Percentiles rank a stretch among this genome's conserved stretches.
phyloP scores from a whole-genome alignment of 208 protist genomes.

The Leishmania tropica region DNA sequence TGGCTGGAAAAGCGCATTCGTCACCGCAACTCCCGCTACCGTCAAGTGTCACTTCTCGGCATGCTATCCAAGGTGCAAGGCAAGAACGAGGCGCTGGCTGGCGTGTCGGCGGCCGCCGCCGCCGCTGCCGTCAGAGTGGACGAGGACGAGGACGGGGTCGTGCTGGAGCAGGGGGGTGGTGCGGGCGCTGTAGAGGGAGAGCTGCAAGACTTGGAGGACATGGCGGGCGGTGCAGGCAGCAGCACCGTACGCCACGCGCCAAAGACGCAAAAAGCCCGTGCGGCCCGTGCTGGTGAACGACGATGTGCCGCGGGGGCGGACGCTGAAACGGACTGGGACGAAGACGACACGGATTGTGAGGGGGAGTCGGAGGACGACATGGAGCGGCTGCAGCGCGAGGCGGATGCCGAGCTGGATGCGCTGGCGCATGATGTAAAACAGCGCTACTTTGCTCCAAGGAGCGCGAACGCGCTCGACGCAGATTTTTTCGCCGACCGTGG shows the following conservation, averaged over 20 bases:
- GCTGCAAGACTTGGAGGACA: slow-evolving; percentile 66
- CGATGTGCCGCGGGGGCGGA: not conserved
- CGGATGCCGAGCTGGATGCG: slow-evolving; percentile 49
- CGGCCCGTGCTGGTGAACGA: not conserved
- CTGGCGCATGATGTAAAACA: slow-evolving; percentile 44
- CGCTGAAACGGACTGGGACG: slow-evolving; percentile 37
- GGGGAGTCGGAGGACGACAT: slow-evolving; percentile 55
- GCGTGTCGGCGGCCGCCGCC: not conserved
- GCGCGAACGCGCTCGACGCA: slow-evolving; percentile 54
- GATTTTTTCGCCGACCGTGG: slow-evolving; percentile 68
- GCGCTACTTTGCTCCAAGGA: slow-evolving; percentile 77
- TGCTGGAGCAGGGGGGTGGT: not conserved
- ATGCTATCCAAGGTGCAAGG: slow-evolving; percentile 48
- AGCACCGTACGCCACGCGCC: not conserved
- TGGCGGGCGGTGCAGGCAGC: slow-evolving; percentile 17
- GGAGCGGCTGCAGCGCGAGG: slow-evolving; percentile 50
- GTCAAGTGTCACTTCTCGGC: slow-evolving; percentile 62
- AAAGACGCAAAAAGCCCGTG: not conserved
- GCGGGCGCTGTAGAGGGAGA: not conserved
- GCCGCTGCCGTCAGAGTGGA: not conserved
- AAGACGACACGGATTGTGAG: slow-evolving; percentile 28
- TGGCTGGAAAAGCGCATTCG: slow-evolving; percentile 96
- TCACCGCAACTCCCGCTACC: slow-evolving; percentile 79
- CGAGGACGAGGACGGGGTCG: not conserved
- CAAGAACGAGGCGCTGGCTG: slow-evolving; percentile 1